These are phyloP conservation scores for Pseudopediastrum boryanum DNA, from an alignment of 139 green algal species.

Conservation along the genomic window DNA sequence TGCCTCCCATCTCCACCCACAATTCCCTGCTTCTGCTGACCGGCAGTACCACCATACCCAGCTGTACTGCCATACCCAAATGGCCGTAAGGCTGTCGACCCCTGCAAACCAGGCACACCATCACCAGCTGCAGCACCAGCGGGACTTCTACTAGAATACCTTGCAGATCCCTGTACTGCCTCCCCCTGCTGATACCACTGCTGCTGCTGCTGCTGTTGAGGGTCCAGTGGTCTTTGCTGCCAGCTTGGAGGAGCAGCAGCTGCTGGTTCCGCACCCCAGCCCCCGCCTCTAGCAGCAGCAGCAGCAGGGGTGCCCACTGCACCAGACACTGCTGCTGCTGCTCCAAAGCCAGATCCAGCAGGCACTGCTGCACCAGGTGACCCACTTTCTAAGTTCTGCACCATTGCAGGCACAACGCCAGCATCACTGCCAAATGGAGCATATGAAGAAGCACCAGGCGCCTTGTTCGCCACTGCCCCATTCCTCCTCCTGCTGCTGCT, in stretches of 20 bases:
- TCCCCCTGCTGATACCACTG: background rate
- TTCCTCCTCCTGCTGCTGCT: background rate
- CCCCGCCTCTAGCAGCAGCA: background rate
- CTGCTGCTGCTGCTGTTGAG: background rate
- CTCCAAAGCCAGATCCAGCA: background rate
- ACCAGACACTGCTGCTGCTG: background rate
- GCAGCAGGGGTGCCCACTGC: background rate
- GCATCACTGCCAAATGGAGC: too few species aligned
- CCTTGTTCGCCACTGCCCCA: background rate
- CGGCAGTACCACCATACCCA: too few species aligned
- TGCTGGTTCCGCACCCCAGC: too few species aligned
- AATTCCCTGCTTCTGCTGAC: background rate
- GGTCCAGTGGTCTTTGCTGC: too few species aligned
- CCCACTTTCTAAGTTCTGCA: background rate
- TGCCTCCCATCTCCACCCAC: background rate
- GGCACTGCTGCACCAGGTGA: background rate
- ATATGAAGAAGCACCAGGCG: background rate
- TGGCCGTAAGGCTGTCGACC: too few species aligned
- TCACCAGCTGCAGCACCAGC: background rate
- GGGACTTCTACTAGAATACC: background rate
- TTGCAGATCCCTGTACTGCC: background rate
- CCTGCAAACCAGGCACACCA: too few species aligned
- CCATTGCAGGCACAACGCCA: background rate
- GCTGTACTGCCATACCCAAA: too few species aligned
- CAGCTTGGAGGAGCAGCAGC: too few species aligned